These are phyloP conservation scores for Mycena galopus DNA, from an alignment of 768 basidiomycete species.

Conservation along the genomic window DNA sequence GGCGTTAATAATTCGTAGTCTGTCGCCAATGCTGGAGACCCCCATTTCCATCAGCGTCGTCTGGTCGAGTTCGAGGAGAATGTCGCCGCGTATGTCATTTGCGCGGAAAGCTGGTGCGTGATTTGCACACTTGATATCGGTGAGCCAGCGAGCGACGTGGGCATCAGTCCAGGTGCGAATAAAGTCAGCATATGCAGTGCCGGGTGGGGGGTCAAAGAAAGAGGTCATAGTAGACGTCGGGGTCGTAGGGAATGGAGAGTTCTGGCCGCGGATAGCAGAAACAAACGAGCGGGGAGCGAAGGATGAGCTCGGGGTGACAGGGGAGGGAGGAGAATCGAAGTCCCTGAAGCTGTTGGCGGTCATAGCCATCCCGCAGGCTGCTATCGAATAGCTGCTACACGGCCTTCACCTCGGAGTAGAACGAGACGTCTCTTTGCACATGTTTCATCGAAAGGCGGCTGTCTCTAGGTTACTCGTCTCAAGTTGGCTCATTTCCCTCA, in stretches of 20 bases:
- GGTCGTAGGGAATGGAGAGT: slow-evolving; percentile 56
- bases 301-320: slow-evolving; percentile 57
- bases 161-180: slow-evolving; percentile 79
- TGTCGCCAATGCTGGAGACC: slow-evolving; percentile 89
- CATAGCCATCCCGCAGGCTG: slow-evolving; percentile 46
- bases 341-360: slow-evolving; percentile 45
- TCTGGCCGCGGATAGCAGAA: slow-evolving; percentile 55
- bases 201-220: slow-evolving; percentile 69
- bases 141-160: slow-evolving; percentile 84
- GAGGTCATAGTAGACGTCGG: slow-evolving; percentile 48
- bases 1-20: slow-evolving; percentile 87
- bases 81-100: slow-evolving; percentile 93
- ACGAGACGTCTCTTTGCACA: no score
- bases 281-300: slow-evolving; percentile 58
- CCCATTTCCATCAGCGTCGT: slow-evolving; percentile 91
- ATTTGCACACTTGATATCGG: slow-evolving; percentile 78
- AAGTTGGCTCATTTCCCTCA: no score
- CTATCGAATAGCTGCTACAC: not conserved
- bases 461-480: no score
- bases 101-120: slow-evolving; percentile 79
- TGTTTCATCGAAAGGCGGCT: no score
- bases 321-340: slow-evolving; percentile 55
- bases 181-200: slow-evolving; percentile 71
- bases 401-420: not conserved
- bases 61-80: slow-evolving; percentile 93